Conservation (phyloP, 306 rosid genomes). For the Pyrus communis region DNA sequence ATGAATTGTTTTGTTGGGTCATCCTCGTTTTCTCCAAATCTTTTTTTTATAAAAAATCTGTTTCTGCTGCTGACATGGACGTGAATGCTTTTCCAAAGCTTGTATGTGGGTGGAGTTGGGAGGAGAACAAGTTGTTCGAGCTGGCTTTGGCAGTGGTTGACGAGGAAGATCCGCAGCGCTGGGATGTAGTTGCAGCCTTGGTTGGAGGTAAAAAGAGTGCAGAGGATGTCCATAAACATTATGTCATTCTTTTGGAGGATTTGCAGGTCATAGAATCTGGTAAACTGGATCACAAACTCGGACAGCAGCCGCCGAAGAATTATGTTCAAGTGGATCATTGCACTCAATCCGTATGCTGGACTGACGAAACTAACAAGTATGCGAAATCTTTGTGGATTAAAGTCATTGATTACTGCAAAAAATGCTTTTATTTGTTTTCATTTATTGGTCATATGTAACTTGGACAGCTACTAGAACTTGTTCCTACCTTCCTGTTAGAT, state of each 20-base stretch:
- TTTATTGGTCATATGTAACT: too few species aligned
- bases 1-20: conserved; percentile 3
- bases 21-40: background rate
- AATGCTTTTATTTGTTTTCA: background rate
- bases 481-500: background rate
- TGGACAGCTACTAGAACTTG: too few species aligned
- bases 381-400: background rate
- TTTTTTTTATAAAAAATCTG: background rate
- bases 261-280: conserved; percentile 66
- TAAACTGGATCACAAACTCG: conserved; percentile 41
- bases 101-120: conserved; percentile 69
- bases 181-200: conserved; percentile 62
- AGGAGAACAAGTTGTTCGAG: conserved; percentile 82
- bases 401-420: background rate
- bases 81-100: conserved; percentile 32
- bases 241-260: conserved; percentile 63
- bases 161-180: conserved; percentile 57
- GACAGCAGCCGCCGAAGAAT: conserved; percentile 1
- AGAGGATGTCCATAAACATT: conserved; percentile 54
- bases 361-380: conserved; percentile 19
- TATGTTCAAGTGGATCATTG: conserved; percentile 23
- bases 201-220: conserved; percentile 71
- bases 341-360: conserved; percentile 23
- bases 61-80: conserved; percentile 6
- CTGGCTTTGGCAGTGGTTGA: conserved; percentile 67